Base-by-base conservation (phyloP, 352 stramenopile genomes). In the Phytopythium sindhum region DNA sequence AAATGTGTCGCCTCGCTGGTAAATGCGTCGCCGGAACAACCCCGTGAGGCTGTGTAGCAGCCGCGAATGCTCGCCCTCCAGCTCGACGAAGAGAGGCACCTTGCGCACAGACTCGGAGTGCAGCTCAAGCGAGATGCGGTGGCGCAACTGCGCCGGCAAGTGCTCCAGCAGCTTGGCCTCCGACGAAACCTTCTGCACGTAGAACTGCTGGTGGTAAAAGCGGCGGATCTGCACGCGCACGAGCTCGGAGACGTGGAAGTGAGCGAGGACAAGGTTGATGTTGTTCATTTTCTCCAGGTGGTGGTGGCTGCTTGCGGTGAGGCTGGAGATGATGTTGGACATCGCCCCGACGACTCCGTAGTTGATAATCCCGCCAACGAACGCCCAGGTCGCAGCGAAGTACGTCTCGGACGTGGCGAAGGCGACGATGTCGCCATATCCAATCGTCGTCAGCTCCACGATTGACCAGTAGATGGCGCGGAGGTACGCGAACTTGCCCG, bases 201-300 rank as follows among this genome's bases (percentile, higher is more conserved):
- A 86, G 23, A 87, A 72, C 54, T 93, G 84, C 54, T 91, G 81
- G 55, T 93, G 81, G 48, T 93, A 93, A 60, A 84, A 91, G 37
- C 80, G 77, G 6, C 82, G 82, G 23, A 93, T 84, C 15, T 90
- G 76, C 17, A 65, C 64, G 12, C 84, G 81, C 4, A 90, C 53
- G 24, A 72, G 70, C 51, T 88, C 74, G 0, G 81, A 88, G 15
- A 93, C 81, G 12, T 64, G 56, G 39, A 86, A 89, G 48, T 88
- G 81, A 1, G 78, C 76, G 3, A 93, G 48, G 24, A 86, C 83
- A 3, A 84, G 69, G 62, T 93, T 91, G 31, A 88, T 72, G 6
- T 68, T 64, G 57, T 90, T 89, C 69, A 91, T 82, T 35, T 82
- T 86, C 50, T 93, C 83, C 33, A 82, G 75, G 42, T 87, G 76